Evolutionary conservation across 129 eudicot genomes (phyloP).

Genomic region (Centrapalus pauciflorus): DNA sequence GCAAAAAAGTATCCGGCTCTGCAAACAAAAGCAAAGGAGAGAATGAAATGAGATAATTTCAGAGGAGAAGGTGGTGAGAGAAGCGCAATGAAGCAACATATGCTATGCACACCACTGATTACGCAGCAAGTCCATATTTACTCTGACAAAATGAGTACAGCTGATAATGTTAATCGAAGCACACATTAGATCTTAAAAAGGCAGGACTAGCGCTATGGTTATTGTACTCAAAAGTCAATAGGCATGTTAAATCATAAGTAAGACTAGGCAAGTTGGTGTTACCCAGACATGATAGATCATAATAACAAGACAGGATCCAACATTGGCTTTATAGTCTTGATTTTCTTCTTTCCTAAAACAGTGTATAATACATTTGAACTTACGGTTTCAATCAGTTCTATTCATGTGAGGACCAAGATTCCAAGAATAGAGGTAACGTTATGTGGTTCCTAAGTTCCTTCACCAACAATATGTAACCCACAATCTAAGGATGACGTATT

Average conservation of each 20-base stretch:
- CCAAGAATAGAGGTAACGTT: not conserved
- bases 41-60: not conserved
- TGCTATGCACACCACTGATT: too few relatives aligned
- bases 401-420: not conserved
- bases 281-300: not conserved
- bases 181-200: too few relatives aligned
- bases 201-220: too few relatives aligned
- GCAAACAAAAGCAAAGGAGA: conserved; percentile 19
- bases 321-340: not conserved
- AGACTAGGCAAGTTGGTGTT: not conserved
- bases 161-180: too few relatives aligned
- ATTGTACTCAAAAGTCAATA: not conserved
- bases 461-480: not conserved
- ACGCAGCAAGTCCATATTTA: too few relatives aligned
- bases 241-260: not conserved
- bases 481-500: not conserved
- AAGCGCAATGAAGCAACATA: too few relatives aligned
- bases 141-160: too few relatives aligned
- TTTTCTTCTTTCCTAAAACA: not conserved
- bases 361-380: not conserved
- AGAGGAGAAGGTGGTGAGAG: too few relatives aligned
- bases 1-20: conserved; percentile 77
- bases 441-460: not conserved
- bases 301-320: not conserved
- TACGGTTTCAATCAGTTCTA: not conserved